A percentile compares a stretch with the other conserved stretches of the same genome.
Evolutionary conservation across 495 filamentous ascomycete species (phyloP).

Genomic region (Hyaloscypha variabilis): DNA sequence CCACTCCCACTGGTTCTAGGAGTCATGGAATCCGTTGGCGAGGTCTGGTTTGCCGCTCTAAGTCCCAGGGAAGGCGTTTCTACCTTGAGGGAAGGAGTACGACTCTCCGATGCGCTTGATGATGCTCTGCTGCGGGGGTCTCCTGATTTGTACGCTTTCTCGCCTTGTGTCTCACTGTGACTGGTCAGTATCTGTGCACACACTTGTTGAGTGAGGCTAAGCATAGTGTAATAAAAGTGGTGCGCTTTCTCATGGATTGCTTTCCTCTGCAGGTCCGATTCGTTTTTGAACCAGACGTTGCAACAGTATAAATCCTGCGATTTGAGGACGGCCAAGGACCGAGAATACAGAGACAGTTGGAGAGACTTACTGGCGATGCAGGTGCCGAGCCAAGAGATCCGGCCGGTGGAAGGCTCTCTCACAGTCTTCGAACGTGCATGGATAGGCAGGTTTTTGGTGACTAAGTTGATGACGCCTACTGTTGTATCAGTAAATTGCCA

Average conservation of each 20-base stretch:
- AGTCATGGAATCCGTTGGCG: slow-evolving; percentile 18
- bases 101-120: slow-evolving; percentile 29
- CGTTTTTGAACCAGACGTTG: background rate
- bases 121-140: slow-evolving; percentile 29
- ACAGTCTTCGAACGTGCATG: slow-evolving; percentile 67
- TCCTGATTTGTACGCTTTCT: slow-evolving; percentile 26
- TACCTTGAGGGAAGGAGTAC: slow-evolving; percentile 21
- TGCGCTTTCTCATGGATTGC: background rate
- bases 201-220: background rate
- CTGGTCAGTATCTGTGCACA: background rate
- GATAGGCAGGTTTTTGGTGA: slow-evolving; percentile 71
- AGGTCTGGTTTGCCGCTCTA: slow-evolving; percentile 8
- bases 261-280: background rate
- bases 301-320: background rate
- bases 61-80: slow-evolving; percentile 17
- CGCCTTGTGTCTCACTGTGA: slow-evolving; percentile 32
- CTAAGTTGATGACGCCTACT: slow-evolving; percentile 85
- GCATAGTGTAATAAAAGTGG: background rate
- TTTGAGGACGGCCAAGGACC: no score
- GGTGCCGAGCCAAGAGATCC: slow-evolving; percentile 78
- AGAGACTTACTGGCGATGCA: slow-evolving; percentile 75
- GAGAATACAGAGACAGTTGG: no score
- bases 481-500: background rate
- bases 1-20: slow-evolving; percentile 25
- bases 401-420: slow-evolving; percentile 66